These are phyloP conservation scores for Pseudognaphalium luteoalbum DNA, from an alignment of 129 eudicot genomes.

Conservation along the genomic window DNA sequence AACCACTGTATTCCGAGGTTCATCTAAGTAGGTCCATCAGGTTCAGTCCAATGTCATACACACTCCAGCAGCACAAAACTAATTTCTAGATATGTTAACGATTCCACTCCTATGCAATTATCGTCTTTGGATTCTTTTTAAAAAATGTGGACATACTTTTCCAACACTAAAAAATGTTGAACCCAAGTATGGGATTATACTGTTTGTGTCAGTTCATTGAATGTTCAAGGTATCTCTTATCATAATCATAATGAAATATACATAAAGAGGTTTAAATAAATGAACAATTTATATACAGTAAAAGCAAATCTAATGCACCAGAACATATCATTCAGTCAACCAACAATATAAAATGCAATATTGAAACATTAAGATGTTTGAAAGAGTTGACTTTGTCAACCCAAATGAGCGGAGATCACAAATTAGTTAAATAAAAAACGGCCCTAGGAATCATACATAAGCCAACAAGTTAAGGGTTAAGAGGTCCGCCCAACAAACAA, in stretches of 20 bases:
- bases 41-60: too few relatives aligned
- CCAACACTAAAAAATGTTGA: background rate
- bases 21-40: too few relatives aligned
- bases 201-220: background rate
- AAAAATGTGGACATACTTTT: background rate
- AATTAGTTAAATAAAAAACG: background rate
- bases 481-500: conserved; percentile 25
- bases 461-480: background rate
- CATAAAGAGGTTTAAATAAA: too few relatives aligned
- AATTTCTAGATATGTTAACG: too few relatives aligned
- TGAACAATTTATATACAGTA: too few relatives aligned
- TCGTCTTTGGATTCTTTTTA: too few relatives aligned
- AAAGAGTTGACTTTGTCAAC: conserved; percentile 17
- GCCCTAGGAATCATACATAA: conserved; percentile 4
- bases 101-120: too few relatives aligned
- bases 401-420: conserved; percentile 15
- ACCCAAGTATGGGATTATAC: background rate
- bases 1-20: too few relatives aligned
- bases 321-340: background rate
- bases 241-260: too few relatives aligned
- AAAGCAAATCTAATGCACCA: too few relatives aligned
- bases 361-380: background rate
- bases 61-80: too few relatives aligned
- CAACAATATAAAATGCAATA: background rate
- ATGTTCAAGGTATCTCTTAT: background rate